Conservation (phyloP, 306 rosid species). For the Alnus glutinosa region DNA sequence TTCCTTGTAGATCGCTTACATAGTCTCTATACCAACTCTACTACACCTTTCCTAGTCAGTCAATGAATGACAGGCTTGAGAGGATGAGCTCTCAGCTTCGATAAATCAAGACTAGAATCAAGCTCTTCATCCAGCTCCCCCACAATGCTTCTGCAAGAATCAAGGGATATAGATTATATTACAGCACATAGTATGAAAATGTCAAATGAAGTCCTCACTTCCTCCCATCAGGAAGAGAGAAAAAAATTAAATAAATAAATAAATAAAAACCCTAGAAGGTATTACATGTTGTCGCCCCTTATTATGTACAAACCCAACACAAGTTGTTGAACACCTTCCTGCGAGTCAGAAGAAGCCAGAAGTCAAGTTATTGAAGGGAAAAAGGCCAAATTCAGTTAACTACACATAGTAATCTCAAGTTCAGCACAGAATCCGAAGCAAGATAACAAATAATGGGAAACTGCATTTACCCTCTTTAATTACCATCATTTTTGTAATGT, state of each 20-base stretch:
- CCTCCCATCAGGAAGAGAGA: not conserved
- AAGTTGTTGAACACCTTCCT: conserved; percentile 98
- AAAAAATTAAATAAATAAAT: not conserved
- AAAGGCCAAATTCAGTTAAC: not conserved
- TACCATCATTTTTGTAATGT: too few species aligned
- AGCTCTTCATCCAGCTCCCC: conserved; percentile 95
- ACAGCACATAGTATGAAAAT: not conserved
- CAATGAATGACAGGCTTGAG: conserved; percentile 84
- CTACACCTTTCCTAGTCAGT: conserved; percentile 17
- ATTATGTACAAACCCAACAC: conserved; percentile 90
- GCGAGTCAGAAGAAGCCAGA: conserved; percentile 33
- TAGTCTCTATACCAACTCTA: conserved; percentile 14
- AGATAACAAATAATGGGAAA: too few species aligned
- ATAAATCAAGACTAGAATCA: conserved; percentile 77
- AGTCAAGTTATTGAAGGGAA: conserved; percentile 4
- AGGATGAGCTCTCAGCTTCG: conserved; percentile 87
- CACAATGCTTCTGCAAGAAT: conserved; percentile 82
- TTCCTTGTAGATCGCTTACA: not conserved
- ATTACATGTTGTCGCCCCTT: conserved; percentile 96
- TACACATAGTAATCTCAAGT: not conserved
- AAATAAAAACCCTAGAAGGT: not conserved
- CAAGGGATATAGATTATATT: conserved; percentile 6
- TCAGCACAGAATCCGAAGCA: too few species aligned
- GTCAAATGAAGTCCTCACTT: conserved; percentile 3
- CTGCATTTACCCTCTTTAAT: too few species aligned